Percentiles rank a stretch among this genome's conserved stretches.
Evolutionary conservation across 805 yeast genomes (phyloP).

Genomic region (Candida corydali): DNA sequence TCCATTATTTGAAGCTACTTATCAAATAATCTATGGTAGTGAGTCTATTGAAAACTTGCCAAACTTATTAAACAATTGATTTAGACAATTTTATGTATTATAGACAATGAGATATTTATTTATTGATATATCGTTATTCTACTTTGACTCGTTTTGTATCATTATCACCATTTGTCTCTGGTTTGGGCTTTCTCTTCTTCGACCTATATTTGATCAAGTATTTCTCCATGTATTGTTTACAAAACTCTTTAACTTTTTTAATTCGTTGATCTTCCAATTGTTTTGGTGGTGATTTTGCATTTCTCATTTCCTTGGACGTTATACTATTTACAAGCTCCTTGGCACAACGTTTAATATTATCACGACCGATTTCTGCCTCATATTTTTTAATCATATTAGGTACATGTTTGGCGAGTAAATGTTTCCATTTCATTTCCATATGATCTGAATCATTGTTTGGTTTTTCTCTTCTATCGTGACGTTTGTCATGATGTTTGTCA

Average conservation of each 20-base stretch:
- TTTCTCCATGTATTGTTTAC: slow-evolving; percentile 63
- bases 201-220: slow-evolving; percentile 46
- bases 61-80: slow-evolving; percentile 25
- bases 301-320: slow-evolving; percentile 62
- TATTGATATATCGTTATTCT: neutral
- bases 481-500: neutral
- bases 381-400: slow-evolving; percentile 75
- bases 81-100: slow-evolving; percentile 3
- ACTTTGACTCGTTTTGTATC: neutral
- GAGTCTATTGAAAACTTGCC: slow-evolving; percentile 42
- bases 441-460: slow-evolving; percentile 1
- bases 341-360: slow-evolving; percentile 70
- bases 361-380: slow-evolving; percentile 65
- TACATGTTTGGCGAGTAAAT: slow-evolving; percentile 63
- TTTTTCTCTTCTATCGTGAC: no score
- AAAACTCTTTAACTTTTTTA: slow-evolving; percentile 64
- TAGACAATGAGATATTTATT: slow-evolving; percentile 3
- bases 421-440: slow-evolving; percentile 37
- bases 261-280: slow-evolving; percentile 63
- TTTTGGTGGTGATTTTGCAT: slow-evolving; percentile 45
- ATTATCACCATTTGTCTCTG: neutral
- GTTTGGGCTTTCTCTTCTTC: slow-evolving; percentile 24
- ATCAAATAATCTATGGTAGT: slow-evolving; percentile 37
- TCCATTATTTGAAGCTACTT: slow-evolving; percentile 45
- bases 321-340: slow-evolving; percentile 69